Conservation (phyloP, 139 green algal genomes). For the Coelastrella sp. region DNA sequence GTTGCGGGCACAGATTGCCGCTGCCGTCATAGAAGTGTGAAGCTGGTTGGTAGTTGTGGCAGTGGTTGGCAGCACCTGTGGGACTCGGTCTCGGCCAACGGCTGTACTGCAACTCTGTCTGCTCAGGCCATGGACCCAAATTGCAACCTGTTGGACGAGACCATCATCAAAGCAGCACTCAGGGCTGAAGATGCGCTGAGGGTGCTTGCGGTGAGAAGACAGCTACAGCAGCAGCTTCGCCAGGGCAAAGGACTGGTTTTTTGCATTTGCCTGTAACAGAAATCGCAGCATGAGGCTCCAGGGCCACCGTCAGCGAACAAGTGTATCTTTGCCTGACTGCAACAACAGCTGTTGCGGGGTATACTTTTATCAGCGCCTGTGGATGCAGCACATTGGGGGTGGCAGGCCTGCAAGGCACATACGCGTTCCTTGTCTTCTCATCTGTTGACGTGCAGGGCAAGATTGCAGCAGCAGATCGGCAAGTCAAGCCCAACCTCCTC, state of each 20-base stretch:
- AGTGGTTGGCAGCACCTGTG: too few relatives aligned
- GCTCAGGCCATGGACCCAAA: constrained; percentile 16
- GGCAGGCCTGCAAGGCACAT: background rate
- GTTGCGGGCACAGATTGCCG: too few relatives aligned
- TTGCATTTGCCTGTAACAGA: background rate
- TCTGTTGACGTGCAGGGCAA: constrained; percentile 1
- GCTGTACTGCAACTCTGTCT: too few relatives aligned
- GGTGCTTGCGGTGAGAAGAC: constrained; percentile 8
- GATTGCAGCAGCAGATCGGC: background rate
- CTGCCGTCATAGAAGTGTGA: too few relatives aligned
- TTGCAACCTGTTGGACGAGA: constrained; percentile 39
- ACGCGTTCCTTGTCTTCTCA: background rate
- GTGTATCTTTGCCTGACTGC: too few relatives aligned
- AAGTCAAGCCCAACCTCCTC: constrained; percentile 22
- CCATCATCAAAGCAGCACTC: constrained; percentile 22
- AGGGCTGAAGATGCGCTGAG: constrained; percentile 20
- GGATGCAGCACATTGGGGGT: background rate
- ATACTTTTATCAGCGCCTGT: background rate
- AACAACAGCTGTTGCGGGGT: background rate
- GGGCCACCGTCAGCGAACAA: background rate
- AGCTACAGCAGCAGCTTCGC: background rate
- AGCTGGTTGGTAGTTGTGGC: too few relatives aligned
- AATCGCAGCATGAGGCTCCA: background rate
- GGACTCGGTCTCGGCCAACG: too few relatives aligned
- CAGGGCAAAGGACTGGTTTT: background rate